Evolutionary conservation across 768 basidiomycete species (phyloP), one percentile per base, ranked within the genome.

Genomic region (Hortiboletus flavorubellus): DNA sequence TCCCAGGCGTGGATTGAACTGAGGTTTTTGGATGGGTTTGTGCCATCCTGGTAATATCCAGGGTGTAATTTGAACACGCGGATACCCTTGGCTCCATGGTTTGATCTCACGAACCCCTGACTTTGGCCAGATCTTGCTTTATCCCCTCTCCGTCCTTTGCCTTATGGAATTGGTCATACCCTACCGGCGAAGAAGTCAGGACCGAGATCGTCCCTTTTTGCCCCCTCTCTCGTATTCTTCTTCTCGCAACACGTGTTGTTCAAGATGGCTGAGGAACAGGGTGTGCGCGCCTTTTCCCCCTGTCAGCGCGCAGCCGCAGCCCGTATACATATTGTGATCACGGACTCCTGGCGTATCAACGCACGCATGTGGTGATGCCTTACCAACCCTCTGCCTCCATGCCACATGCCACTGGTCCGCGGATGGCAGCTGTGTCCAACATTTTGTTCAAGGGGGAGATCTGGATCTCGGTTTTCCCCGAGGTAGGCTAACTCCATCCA

Each of bases 111-210:
- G 40, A 49, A 30, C 48, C 48, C 56, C 49, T 35, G 31, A 38
- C 43, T 33, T 10, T 30, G 46, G 16, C 31, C 43, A 66, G 66
- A 67, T 67, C 59, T 55, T 39, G 61, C 59, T 67, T 66, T 59
- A 61, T 68, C 67, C 46, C 21, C 23, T n/a, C 30, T 33, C 34
- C 53, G 45, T 40, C 41, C 35, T 39, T 59, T 46, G 42, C 54
- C 40, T 54, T 64, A 15, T 55, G 3, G 46, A 66, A 64, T 64
- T 54, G 43, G 64, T 37, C 52, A 53, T 67, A 11, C 45, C 53
- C 53, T 52, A 15, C 41, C 35, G 45, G 49, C 33, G 54, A 46
- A 44, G 51, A 53, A 47, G 60, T 16, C 43, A 50, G 29, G 15
- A 14, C 40, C 16, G 30, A 11, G 55, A 67, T 64, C 55, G 37